Base-by-base conservation (phyloP, 441 rosid species). In the Euphorbia celastroides region DNA sequence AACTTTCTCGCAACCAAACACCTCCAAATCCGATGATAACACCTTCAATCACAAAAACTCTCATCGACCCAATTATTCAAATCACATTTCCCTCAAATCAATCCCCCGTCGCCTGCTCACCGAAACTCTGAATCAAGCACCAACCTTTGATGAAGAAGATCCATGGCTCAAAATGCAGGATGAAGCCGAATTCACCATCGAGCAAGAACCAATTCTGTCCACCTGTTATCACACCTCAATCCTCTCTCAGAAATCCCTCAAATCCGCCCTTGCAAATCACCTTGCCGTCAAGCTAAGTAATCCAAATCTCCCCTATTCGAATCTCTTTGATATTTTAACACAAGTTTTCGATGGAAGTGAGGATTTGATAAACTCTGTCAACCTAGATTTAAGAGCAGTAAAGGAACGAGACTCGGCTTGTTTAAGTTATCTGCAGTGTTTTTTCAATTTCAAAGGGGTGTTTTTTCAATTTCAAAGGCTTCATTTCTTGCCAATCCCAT, bases 331-430 rank as follows among this genome's bases (percentile, higher is more conserved):
- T n/a, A 57, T 86, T 34, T 88, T 92, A 80, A 38, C 61, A 20
- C 81, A 68, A 22, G 85, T 85, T 17, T 72, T 92, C 8, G 73
- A 65, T 26, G 81, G 83, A 48, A 85, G 78, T 32, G 73, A 36
- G 3, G 90, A 79, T 27, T 80, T 88, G 19, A 62, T 83, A 1
- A 69, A 50, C 56, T 74, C 90, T 0, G 82, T 82, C 2, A 78
- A 76, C 71, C 78, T 58, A 26, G 98, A 92, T 74, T 71, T 90
- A 50, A 68, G 72, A 58, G 98, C 97, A 0, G 88, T 72, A 0
- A 88, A 82, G 51, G 87, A 87, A 66, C 79, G 96, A 69, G 98
- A 90, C 62, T 93, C 97, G 1, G 96, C 93, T 16, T 92, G 96
- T 46, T 51, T 78, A 2, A 83, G 93, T 68, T 82, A 84, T 25